These are phyloP conservation scores for Breviolum minutum DNA, from an alignment of 73 alveolate species.

Conservation along the genomic window DNA sequence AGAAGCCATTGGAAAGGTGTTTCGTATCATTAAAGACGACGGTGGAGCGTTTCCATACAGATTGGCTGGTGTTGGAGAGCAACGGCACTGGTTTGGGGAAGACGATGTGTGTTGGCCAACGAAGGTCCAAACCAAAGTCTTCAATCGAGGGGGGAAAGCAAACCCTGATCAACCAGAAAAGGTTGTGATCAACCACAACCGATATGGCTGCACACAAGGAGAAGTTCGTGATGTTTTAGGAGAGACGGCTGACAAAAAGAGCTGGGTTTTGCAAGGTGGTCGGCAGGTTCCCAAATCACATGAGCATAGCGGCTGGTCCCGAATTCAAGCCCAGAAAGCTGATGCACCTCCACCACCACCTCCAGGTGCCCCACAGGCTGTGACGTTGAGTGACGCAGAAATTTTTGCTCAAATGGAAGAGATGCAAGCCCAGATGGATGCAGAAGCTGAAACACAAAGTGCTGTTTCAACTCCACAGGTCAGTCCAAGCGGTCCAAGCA, in stretches of 20 bases:
- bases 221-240: slow-evolving; percentile 73
- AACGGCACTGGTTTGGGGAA: slow-evolving; percentile 91
- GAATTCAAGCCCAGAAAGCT: neutral
- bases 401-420: slow-evolving; percentile 86
- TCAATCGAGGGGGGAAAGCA: slow-evolving; percentile 6
- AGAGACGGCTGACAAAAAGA: slow-evolving; percentile 65
- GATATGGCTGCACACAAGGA: slow-evolving; percentile 85
- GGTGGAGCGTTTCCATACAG: slow-evolving; percentile 90
- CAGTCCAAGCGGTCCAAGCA: neutral
- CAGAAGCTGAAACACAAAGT: neutral
- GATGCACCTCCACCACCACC: slow-evolving; percentile 49
- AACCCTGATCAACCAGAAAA: slow-evolving; percentile 35
- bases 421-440: slow-evolving; percentile 53
- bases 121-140: slow-evolving; percentile 38
- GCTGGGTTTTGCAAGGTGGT: slow-evolving; percentile 75
- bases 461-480: neutral
- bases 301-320: slow-evolving; percentile 73
- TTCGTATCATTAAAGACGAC: slow-evolving; percentile 77
- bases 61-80: slow-evolving; percentile 85
- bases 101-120: slow-evolving; percentile 90
- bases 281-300: slow-evolving; percentile 71
- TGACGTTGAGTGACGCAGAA: slow-evolving; percentile 55
- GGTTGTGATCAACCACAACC: slow-evolving; percentile 74
- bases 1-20: slow-evolving; percentile 90
- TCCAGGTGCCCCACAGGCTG: slow-evolving; percentile 11